Conservation (phyloP, 1,284 basidiomycete genomes). For the Tylopilus orsonianus region DNA sequence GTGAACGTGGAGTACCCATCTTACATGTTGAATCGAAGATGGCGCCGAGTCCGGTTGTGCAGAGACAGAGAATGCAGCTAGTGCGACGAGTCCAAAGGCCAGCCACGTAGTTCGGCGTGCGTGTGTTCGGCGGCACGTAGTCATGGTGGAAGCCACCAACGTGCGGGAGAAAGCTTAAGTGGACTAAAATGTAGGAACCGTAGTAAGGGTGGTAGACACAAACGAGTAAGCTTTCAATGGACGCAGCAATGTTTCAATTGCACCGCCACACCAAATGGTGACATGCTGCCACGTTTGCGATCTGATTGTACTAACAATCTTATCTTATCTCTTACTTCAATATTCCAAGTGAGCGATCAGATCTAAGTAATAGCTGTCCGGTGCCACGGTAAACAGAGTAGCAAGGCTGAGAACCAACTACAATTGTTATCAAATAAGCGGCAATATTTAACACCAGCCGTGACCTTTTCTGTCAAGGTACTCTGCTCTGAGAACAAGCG, state of each 20-base stretch:
- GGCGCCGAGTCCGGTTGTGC: constrained; percentile 35
- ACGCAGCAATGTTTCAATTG: too few relatives aligned
- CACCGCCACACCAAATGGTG: too few relatives aligned
- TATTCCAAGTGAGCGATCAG: too few relatives aligned
- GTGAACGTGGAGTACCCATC: neutral
- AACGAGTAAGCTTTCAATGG: too few relatives aligned
- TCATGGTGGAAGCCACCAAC: constrained; percentile 14
- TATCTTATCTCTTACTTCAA: too few relatives aligned
- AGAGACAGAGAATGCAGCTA: constrained; percentile 41
- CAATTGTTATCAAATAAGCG: too few relatives aligned
- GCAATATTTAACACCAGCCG: too few relatives aligned
- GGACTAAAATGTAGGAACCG: neutral
- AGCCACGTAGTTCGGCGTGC: constrained; percentile 61
- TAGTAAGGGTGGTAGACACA: neutral
- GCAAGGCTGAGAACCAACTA: too few relatives aligned
- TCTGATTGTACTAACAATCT: too few relatives aligned
- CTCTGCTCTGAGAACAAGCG: constrained; percentile 1
- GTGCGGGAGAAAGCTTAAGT: neutral
- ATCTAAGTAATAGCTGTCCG: too few relatives aligned
- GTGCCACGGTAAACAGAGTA: too few relatives aligned
- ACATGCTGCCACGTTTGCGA: too few relatives aligned
- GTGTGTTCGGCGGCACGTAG: constrained; percentile 18
- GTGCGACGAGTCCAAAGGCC: constrained; percentile 53
- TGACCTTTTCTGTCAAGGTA: neutral
- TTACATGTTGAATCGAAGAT: constrained; percentile 25